Evolutionary conservation across 2,329 filamentous ascomycete species (phyloP).

Genomic region (Beauveria australis): DNA sequence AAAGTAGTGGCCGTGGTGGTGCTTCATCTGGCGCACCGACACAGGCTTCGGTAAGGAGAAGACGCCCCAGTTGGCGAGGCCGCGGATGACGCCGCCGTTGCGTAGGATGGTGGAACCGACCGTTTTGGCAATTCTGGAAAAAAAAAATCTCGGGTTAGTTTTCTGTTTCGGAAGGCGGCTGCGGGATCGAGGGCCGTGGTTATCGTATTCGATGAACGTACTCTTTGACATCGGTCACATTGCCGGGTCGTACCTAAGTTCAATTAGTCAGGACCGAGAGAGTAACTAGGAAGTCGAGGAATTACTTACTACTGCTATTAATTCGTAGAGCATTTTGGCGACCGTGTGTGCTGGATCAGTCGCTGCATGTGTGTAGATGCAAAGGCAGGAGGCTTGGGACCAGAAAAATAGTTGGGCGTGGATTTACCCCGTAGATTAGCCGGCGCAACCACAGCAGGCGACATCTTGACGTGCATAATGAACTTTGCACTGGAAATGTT

Average conservation of each 20-base stretch:
- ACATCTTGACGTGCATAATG: background rate
- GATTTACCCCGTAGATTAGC: conserved; percentile 22
- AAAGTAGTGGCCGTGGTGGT: conserved; percentile 90
- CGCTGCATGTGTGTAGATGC: background rate
- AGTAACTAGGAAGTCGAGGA: background rate
- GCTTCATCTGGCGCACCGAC: conserved; percentile 71
- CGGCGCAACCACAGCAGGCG: conserved; percentile 13
- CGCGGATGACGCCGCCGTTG: conserved; percentile 81
- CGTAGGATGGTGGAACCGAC: conserved; percentile 76
- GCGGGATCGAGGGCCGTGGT: background rate
- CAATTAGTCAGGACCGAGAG: background rate
- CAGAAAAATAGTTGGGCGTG: conserved; percentile 11
- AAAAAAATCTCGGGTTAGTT: conserved; percentile 10
- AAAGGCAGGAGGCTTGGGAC: background rate
- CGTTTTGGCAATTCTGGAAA: conserved; percentile 71
- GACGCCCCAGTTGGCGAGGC: conserved; percentile 90
- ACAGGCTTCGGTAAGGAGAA: conserved; percentile 77
- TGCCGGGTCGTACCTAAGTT: conserved; percentile 79
- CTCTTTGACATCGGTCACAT: conserved; percentile 89
- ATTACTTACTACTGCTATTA: conserved; percentile 82
- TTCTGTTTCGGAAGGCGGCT: background rate
- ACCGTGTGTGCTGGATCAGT: conserved; percentile 21
- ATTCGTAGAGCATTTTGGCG: conserved; percentile 83
- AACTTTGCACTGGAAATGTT: background rate
- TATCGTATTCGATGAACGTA: conserved; percentile 37